These are phyloP conservation scores for Wickerhamomyces sp. DNA, from an alignment of 1,139 yeast species.

Conservation along the genomic window DNA sequence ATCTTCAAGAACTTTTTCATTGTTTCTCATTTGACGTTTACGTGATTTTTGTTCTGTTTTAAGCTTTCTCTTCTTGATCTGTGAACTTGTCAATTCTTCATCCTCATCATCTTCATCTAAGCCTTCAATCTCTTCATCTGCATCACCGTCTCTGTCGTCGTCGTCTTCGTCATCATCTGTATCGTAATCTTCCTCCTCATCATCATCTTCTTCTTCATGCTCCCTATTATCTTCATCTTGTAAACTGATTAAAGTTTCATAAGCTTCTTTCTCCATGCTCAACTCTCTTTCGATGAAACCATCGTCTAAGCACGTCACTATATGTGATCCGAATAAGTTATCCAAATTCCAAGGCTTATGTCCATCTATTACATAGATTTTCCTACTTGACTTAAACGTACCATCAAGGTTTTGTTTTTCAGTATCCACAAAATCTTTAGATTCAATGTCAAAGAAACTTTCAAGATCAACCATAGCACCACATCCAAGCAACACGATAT, in stretches of 20 bases:
- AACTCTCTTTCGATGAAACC: slow-evolving; percentile 63
- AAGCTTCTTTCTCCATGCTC: slow-evolving; percentile 49
- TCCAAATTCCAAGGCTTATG: slow-evolving; percentile 96
- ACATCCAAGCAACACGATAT: slow-evolving; percentile 81
- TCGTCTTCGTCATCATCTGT: slow-evolving; percentile 27
- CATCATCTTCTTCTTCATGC: slow-evolving; percentile 25
- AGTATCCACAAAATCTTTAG: slow-evolving; percentile 35
- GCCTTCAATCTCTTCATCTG: slow-evolving; percentile 25
- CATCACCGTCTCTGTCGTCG: slow-evolving; percentile 27
- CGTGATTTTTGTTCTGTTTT: slow-evolving; percentile 30
- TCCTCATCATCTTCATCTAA: slow-evolving; percentile 33
- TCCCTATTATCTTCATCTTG: slow-evolving; percentile 23
- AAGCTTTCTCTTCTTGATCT: slow-evolving; percentile 30
- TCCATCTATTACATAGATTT: slow-evolving; percentile 80
- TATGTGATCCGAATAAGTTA: slow-evolving; percentile 81
- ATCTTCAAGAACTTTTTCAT: slow-evolving; percentile 53
- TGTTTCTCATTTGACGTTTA: slow-evolving; percentile 34
- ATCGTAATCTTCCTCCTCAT: slow-evolving; percentile 25
- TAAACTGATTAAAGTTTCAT: slow-evolving; percentile 39
- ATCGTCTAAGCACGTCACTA: slow-evolving; percentile 82
- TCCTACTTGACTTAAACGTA: slow-evolving; percentile 33
- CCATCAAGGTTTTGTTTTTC: slow-evolving; percentile 21
- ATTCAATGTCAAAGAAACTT: slow-evolving; percentile 64
- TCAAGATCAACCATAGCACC: slow-evolving; percentile 94
- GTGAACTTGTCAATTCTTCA: slow-evolving; percentile 26